Evolutionary conservation across 2,329 filamentous ascomycete species (phyloP).

Genomic region (Penicillium rolfsii): DNA sequence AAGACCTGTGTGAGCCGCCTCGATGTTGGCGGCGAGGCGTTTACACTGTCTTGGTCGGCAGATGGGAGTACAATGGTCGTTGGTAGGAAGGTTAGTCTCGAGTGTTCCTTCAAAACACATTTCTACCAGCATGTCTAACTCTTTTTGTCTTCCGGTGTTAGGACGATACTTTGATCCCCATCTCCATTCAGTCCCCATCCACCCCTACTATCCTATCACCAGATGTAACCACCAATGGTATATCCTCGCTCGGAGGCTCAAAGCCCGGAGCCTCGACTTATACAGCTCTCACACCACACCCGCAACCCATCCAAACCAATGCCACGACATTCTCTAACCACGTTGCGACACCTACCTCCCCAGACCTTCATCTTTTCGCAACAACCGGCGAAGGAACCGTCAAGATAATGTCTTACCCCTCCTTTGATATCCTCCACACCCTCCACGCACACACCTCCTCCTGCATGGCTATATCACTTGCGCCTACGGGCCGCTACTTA

Average conservation of each 20-base stretch:
- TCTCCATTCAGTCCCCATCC: slow-evolving; percentile 47
- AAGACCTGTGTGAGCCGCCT: slow-evolving; percentile 53
- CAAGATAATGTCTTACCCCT: slow-evolving; percentile 53
- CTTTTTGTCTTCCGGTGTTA: slow-evolving; percentile 21
- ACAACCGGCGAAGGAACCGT: slow-evolving; percentile 55
- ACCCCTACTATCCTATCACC: slow-evolving; percentile 37
- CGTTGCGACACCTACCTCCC: slow-evolving; percentile 38
- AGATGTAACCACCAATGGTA: slow-evolving; percentile 13
- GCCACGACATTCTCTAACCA: slow-evolving; percentile 53
- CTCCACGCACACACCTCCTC: slow-evolving; percentile 55
- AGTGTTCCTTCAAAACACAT: not conserved
- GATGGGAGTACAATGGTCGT: slow-evolving; percentile 53
- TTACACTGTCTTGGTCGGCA: slow-evolving; percentile 53
- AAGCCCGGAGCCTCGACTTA: slow-evolving; percentile 36
- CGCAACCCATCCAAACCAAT: slow-evolving; percentile 53
- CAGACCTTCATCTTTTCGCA: slow-evolving; percentile 49
- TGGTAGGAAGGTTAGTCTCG: slow-evolving; percentile 49
- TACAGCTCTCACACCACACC: slow-evolving; percentile 47
- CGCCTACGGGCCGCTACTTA: slow-evolving; percentile 53
- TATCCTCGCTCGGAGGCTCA: slow-evolving; percentile 14
- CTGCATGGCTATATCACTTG: slow-evolving; percentile 51
- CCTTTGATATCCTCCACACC: slow-evolving; percentile 49
- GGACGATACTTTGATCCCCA: slow-evolving; percentile 53
- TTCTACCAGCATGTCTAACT: not conserved
- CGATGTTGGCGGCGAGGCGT: slow-evolving; percentile 54